Evolutionary conservation across 2,329 filamentous ascomycete species (phyloP), one percentile per base, ranked within the genome.

Genomic region (Apiospora arundinis): DNA sequence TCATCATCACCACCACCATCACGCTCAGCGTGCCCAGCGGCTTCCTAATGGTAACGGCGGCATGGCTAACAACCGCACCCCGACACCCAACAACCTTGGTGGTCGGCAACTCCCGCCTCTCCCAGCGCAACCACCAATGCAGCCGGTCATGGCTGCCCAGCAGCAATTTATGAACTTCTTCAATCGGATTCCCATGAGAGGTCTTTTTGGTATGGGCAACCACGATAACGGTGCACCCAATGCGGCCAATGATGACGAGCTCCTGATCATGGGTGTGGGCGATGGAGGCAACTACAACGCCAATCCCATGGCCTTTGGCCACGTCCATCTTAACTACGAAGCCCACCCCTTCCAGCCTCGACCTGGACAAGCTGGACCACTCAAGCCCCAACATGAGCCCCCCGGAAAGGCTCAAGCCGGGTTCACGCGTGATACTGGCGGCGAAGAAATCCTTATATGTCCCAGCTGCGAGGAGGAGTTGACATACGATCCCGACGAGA

Each of bases 381-480:
- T 82, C 25, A 87, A 85, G 75, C 85, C 84, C n/a, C 80, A 18
- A 76, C 89, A 95, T 79, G 88, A 92, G 60, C 85, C 91, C 0
- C 91, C 93, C 0, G 84, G 87, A n/a, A 83, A 90, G 0, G 85
- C 93, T 0, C 87, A 88, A 7, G 84, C 90, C n/a, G 95, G 95
- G 0, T 98, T 96, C 77, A 97, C 93, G 0, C 88, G 95, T 72
- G 90, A 90, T 67, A 93, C 93, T 0, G 88, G 85, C 49, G 92
- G 94, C 46, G 90, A 94, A 21, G 88, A 93, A 48, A 85, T 93
- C 0, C 87, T 95, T 2, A 87, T 97, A 0, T 99, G 96, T 79
- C 93, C 95, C 0, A 93, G 93, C 72, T 99, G 96, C 77, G 91
- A 92, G 23, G 88, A 93, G 72, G 95, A 98, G 82, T 84, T 99